Evolutionary conservation across 768 basidiomycete species (phyloP).

Genomic region (Leccinum sublutescens): DNA sequence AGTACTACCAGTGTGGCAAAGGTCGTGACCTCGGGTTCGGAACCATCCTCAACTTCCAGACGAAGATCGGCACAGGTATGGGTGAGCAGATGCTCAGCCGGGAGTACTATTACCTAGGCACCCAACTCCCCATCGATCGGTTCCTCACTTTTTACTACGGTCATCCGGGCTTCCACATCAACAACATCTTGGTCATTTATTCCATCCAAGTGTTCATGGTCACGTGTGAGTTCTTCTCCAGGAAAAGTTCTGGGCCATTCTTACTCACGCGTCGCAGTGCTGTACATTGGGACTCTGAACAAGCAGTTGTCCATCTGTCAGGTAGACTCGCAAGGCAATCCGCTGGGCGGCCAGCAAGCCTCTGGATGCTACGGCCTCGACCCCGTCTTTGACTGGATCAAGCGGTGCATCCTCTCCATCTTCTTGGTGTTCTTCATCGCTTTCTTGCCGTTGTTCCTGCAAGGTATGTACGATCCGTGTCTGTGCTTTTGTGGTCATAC

Average conservation of each 20-base stretch:
- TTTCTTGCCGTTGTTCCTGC: conserved; percentile 93
- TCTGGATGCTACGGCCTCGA: conserved; percentile 85
- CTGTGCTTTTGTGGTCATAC: not conserved
- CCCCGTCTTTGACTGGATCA: conserved; percentile 98
- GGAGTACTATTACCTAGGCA: conserved; percentile 99
- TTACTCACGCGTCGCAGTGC: conserved; percentile 46
- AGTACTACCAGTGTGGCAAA: conserved; percentile 99
- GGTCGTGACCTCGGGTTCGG: conserved; percentile 99
- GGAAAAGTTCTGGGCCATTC: not conserved
- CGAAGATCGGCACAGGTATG: conserved; percentile 99
- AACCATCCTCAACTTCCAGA: conserved; percentile 99
- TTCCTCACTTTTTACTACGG: conserved; percentile 99
- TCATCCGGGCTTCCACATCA: conserved; percentile 99
- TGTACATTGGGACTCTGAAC: conserved; percentile 96
- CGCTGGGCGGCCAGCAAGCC: conserved; percentile 80
- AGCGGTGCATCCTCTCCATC: conserved; percentile 93
- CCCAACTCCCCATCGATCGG: conserved; percentile 95
- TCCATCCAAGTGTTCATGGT: conserved; percentile 99
- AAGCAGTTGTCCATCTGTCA: conserved; percentile 87
- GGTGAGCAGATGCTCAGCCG: conserved; percentile 99
- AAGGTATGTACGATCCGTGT: conserved; percentile 56
- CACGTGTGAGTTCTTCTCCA: conserved; percentile 57
- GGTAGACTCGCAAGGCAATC: conserved; percentile 77
- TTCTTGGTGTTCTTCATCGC: conserved; percentile 99
- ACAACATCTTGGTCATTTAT: conserved; percentile 98